phyloP scores from a whole-genome alignment of 768 basidiomycete species.

The Macrolepiota albuminosa region DNA sequence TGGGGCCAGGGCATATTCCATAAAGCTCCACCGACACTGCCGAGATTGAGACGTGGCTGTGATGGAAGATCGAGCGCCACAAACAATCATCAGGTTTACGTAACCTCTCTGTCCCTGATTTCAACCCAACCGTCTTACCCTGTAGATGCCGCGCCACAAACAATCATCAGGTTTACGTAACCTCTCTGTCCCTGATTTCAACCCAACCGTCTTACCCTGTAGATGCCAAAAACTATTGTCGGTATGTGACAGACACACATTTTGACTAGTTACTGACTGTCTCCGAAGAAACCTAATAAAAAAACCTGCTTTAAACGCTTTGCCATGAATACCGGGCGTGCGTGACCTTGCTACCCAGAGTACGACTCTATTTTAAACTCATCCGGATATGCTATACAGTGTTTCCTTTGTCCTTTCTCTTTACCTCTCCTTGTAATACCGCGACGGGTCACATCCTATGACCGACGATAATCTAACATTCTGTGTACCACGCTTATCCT shows the following conservation, averaged over 20 bases:
- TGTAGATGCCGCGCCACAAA: not conserved
- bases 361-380: not conserved
- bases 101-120: not conserved
- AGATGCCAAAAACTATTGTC: not conserved
- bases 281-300: not conserved
- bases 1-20: not conserved
- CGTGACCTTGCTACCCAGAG: not conserved
- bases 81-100: not conserved
- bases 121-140: too few relatives aligned
- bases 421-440: not conserved
- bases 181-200: not conserved
- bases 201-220: too few relatives aligned
- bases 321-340: not conserved
- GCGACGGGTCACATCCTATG: not conserved
- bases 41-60: not conserved
- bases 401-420: not conserved
- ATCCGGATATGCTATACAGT: not conserved
- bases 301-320: not conserved
- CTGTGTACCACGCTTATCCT: slow-evolving; percentile 28
- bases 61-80: not conserved
- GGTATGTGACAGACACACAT: not conserved
- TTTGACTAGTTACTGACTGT: too few relatives aligned
- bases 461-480: slow-evolving; percentile 20
- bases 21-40: not conserved
- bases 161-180: not conserved